Conservation (phyloP, 2,329 filamentous ascomycete species). For the Teratosphaeria pseudoeucalypti region DNA sequence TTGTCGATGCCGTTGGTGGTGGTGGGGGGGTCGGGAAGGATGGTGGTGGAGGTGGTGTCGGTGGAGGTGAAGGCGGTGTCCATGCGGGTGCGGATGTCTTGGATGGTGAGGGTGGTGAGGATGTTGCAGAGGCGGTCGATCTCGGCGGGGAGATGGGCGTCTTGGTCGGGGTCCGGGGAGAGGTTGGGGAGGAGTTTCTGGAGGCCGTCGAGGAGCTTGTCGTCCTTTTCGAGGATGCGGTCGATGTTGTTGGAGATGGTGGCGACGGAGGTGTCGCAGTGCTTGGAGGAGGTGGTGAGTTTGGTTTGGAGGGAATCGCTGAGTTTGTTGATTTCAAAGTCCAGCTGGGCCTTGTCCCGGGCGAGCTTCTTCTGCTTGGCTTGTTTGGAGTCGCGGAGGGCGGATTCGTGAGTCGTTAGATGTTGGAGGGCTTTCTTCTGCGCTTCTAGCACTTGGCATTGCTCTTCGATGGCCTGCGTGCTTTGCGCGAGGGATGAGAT, state of each 20-base stretch:
- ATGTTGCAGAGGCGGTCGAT: slow-evolving; percentile 46
- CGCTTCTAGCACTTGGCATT: slow-evolving; percentile 50
- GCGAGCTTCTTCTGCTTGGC: slow-evolving; percentile 14
- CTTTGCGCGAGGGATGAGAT: slow-evolving; percentile 55
- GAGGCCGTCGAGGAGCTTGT: slow-evolving; percentile 53
- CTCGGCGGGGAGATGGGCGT: slow-evolving; percentile 31
- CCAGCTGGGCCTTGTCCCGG: slow-evolving; percentile 33
- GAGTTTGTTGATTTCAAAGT: slow-evolving; percentile 27
- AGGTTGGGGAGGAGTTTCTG: slow-evolving; percentile 57
- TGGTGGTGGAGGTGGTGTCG: neutral
- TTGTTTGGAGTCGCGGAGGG: neutral
- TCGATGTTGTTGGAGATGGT: slow-evolving; percentile 42
- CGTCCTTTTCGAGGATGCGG: slow-evolving; percentile 42
- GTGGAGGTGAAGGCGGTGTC: slow-evolving; percentile 41
- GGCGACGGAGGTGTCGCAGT: slow-evolving; percentile 36
- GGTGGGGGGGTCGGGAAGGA: no score
- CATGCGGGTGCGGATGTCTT: slow-evolving; percentile 33
- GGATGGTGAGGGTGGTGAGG: slow-evolving; percentile 30
- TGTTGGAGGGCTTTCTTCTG: slow-evolving; percentile 54
- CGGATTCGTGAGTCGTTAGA: slow-evolving; percentile 33
- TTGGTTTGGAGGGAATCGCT: slow-evolving; percentile 20
- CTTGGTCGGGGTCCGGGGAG: slow-evolving; percentile 38
- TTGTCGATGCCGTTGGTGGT: neutral
- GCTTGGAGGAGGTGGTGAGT: slow-evolving; percentile 36
- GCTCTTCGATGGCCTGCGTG: slow-evolving; percentile 53